Evolutionary conservation across 1,284 basidiomycete species (phyloP).

Genomic region (Meira nashicola): DNA sequence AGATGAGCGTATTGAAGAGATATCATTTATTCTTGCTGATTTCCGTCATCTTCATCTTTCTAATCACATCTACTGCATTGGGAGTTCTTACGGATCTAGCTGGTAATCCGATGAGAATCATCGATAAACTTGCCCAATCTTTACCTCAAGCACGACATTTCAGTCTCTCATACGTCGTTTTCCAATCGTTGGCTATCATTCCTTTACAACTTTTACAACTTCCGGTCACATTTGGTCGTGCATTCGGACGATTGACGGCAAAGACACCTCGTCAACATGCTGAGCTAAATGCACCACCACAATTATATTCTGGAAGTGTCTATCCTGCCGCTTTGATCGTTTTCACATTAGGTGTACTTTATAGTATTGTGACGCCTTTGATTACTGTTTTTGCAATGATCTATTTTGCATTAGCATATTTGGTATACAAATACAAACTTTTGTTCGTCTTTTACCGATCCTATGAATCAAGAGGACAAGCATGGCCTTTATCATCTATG

Average conservation of each 20-base stretch:
- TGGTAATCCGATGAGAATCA: constrained; percentile 43
- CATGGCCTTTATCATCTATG: constrained; percentile 66
- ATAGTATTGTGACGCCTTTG: constrained; percentile 89
- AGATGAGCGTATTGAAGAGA: constrained; percentile 86
- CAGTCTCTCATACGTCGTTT: constrained; percentile 89
- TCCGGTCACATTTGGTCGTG: constrained; percentile 36
- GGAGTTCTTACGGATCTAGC: constrained; percentile 59
- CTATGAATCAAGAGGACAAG: constrained; percentile 85
- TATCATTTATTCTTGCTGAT: constrained; percentile 77
- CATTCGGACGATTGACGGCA: constrained; percentile 32
- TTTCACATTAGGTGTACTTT: constrained; percentile 88
- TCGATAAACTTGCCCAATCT: constrained; percentile 46
- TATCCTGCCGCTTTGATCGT: constrained; percentile 93
- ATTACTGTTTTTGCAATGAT: constrained; percentile 89
- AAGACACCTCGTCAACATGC: constrained; percentile 68
- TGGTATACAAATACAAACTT: constrained; percentile 90
- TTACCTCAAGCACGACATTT: constrained; percentile 64
- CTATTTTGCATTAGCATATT: constrained; percentile 82
- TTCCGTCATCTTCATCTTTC: constrained; percentile 93
- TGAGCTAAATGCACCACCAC: constrained; percentile 91
- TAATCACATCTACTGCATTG: constrained; percentile 83
- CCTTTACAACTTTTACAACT: constrained; percentile 71
- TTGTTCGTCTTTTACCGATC: constrained; percentile 91
- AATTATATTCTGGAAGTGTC: constrained; percentile 66
- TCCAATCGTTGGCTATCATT: constrained; percentile 89